Conservation (phyloP, 257 asterid species). For the Orobanche coerulescens region DNA sequence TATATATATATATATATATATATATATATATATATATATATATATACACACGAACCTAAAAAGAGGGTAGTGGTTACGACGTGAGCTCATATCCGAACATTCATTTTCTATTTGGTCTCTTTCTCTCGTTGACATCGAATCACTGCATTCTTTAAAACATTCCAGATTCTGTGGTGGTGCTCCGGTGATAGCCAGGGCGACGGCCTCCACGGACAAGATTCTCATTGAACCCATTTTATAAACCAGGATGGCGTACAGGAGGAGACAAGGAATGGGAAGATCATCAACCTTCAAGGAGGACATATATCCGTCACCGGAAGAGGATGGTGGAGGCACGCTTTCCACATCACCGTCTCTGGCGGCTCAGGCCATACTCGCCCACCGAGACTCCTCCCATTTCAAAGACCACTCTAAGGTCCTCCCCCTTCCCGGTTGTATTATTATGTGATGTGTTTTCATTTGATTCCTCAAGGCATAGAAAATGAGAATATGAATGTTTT, state of each 20-base stretch:
- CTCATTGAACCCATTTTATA: background rate
- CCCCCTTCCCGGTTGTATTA: background rate
- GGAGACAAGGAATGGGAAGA: constrained; percentile 49
- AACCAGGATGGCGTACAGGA: constrained; percentile 48
- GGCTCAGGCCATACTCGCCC: constrained; percentile 60
- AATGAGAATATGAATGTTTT: too few species aligned
- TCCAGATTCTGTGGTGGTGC: constrained; percentile 11
- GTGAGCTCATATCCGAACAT: constrained; percentile 21
- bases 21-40: too few species aligned
- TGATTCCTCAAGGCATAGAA: background rate
- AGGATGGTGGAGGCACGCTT: constrained; percentile 12
- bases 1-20: too few species aligned
- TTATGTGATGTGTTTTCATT: background rate
- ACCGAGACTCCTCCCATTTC: constrained; percentile 41
- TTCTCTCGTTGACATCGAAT: background rate
- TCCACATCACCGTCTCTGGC: constrained; percentile 39
- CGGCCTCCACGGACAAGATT: constrained; percentile 13
- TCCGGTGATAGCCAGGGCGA: constrained; percentile 16
- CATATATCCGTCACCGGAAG: constrained; percentile 16
- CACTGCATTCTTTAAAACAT: background rate
- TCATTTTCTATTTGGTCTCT: constrained; percentile 7
- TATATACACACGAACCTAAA: too few species aligned
- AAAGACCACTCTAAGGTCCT: constrained; percentile 25
- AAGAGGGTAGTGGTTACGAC: constrained; percentile 28
- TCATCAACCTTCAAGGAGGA: constrained; percentile 60